Evolutionary conservation across 2,329 filamentous ascomycete species (phyloP).

Genomic region (Rhytidhysteron rufulum): DNA sequence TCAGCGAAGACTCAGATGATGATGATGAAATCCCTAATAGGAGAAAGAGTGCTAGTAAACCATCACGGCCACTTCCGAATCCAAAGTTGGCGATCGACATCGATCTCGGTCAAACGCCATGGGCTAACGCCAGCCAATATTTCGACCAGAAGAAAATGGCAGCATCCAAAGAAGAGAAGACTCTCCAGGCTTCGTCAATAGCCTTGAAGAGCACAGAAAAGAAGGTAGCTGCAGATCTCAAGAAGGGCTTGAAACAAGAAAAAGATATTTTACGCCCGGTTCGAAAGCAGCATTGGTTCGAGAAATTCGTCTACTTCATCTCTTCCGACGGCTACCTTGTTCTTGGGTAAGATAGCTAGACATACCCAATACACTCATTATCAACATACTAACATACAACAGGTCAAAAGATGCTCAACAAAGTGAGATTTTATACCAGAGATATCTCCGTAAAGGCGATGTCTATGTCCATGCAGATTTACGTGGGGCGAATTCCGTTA

Average conservation of each 20-base stretch:
- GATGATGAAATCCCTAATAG: slow-evolving; percentile 45
- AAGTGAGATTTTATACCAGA: slow-evolving; percentile 86
- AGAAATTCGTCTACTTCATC: slow-evolving; percentile 94
- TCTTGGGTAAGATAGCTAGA: slow-evolving; percentile 49
- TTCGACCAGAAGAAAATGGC: slow-evolving; percentile 85
- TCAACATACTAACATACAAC: not conserved
- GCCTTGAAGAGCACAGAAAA: slow-evolving; percentile 87
- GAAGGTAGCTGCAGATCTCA: slow-evolving; percentile 81
- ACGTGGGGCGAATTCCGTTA: slow-evolving; percentile 74
- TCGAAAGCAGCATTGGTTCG: slow-evolving; percentile 86
- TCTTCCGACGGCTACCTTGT: slow-evolving; percentile 94
- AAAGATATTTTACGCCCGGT: slow-evolving; percentile 82
- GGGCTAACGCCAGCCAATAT: slow-evolving; percentile 86
- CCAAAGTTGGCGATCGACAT: slow-evolving; percentile 71
- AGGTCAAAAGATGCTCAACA: slow-evolving; percentile 80
- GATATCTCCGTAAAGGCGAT: slow-evolving; percentile 82
- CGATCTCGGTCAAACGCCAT: slow-evolving; percentile 75
- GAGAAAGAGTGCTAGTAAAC: slow-evolving; percentile 45
- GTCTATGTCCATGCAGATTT: slow-evolving; percentile 89
- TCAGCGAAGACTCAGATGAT: slow-evolving; percentile 60
- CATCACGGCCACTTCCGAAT: slow-evolving; percentile 18
- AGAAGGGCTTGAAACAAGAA: slow-evolving; percentile 85
- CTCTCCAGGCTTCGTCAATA: slow-evolving; percentile 71
- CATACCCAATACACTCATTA: not conserved
- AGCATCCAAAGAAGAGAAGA: slow-evolving; percentile 83